Evolutionary conservation across 257 asterid species (phyloP), one percentile per base, ranked within the genome.

Genomic region (Penstemon newberryi): DNA sequence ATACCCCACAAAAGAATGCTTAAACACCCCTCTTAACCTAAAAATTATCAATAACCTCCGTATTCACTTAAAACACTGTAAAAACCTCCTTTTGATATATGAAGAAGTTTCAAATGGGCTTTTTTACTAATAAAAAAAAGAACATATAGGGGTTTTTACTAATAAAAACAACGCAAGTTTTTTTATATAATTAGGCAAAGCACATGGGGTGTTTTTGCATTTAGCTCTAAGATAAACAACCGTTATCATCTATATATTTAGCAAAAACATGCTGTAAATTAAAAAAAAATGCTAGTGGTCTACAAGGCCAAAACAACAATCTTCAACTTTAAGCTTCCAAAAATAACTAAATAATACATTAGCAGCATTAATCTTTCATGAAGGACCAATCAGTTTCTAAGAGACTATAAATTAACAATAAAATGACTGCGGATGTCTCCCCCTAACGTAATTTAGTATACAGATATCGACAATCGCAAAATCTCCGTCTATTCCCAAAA

Each of bases 371-470:
- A 4, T 3, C 58, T 13, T 74, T 45, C 15, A 68, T 12, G 56
- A 68, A 58, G 52, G 59, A 59, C 56, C 9, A 58, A 45, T 64
- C 56, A 52, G 58, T 58, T 19, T 60, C 61, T 68, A 66, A 72
- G 39, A 19, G 38, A 41, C 49, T 59, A 46, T 49, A 70, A 10
- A 42, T 46, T 41, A 59, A 58, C 73, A 75, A 75, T 25, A 39
- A 52, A 79, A 75, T 64, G 76, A 59, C 67, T 42, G 67, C 56
- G 60, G 64, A 42, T 63, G 37, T 39, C 15, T 76, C 54, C 65
- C 54, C 67, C 60, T 5, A 50, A n/a, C 66, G 47, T 56, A 41
- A 54, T 51, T 11, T 74, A 46, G 70, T 33, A 50, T 58, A 66
- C 56, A 58, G 15, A 56, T 11, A 10, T 8, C 33, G 56, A 57